Evolutionary conservation across 768 basidiomycete species (phyloP).

Genomic region (Russula vinacea): DNA sequence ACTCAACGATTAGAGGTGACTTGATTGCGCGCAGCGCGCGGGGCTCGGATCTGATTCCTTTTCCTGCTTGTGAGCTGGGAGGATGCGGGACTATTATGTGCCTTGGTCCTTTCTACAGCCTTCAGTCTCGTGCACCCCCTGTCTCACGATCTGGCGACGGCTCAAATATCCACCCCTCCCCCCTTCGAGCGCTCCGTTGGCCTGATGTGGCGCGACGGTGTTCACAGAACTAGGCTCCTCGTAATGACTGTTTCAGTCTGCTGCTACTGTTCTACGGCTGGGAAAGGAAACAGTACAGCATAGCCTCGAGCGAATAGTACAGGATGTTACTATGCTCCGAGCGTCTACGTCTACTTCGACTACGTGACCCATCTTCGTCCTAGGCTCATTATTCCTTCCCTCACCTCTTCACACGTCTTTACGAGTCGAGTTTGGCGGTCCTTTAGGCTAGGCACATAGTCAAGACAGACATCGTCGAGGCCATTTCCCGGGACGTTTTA

Average conservation of each 20-base stretch:
- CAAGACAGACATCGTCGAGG: too few relatives aligned
- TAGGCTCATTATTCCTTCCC: background rate
- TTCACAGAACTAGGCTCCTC: background rate
- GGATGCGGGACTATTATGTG: background rate
- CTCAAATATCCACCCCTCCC: background rate
- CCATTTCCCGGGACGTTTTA: too few relatives aligned
- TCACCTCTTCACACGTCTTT: background rate
- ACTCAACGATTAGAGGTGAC: background rate
- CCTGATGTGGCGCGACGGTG: background rate
- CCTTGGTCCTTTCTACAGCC: background rate
- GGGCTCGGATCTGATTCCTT: too few relatives aligned
- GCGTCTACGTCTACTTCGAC: background rate
- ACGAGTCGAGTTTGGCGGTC: background rate
- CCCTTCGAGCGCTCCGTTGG: background rate
- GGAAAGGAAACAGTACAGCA: background rate
- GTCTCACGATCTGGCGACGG: background rate
- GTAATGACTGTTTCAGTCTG: background rate
- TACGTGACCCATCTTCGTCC: background rate
- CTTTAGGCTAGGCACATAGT: background rate
- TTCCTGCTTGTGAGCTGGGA: background rate
- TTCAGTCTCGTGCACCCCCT: background rate
- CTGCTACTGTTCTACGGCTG: background rate
- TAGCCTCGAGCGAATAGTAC: background rate
- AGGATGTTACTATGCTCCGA: background rate
- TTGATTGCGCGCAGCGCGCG: too few relatives aligned